Conservation (phyloP, 176 grass and related monocot species). For the Hordeum marinum region DNA sequence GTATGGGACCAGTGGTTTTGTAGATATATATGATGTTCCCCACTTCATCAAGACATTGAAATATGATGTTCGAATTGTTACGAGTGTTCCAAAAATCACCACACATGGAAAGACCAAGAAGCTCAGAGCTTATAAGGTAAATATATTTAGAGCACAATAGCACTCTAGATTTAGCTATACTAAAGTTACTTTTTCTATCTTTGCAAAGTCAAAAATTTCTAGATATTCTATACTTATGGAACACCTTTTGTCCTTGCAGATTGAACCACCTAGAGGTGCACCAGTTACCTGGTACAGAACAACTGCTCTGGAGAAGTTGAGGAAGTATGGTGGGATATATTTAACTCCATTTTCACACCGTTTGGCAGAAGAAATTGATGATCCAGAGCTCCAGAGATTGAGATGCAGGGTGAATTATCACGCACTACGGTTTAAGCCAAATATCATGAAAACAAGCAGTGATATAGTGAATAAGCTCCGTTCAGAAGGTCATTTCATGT, state of each 20-base stretch:
- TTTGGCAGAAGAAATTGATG: slow-evolving; percentile 81
- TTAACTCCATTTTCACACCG: slow-evolving; percentile 99
- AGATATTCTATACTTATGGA: background rate
- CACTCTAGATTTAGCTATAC: background rate
- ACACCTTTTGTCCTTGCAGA: slow-evolving; percentile 40
- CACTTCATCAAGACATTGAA: slow-evolving; percentile 89
- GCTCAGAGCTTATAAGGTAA: slow-evolving; percentile 75
- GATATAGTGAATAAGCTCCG: slow-evolving; percentile 93
- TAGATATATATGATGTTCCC: slow-evolving; percentile 97
- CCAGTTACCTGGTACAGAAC: slow-evolving; percentile 90
- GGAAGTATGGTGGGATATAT: slow-evolving; percentile 83
- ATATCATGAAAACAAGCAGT: slow-evolving; percentile 88
- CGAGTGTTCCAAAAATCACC: slow-evolving; percentile 65
- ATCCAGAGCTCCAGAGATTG: slow-evolving; percentile 89
- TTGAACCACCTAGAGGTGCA: slow-evolving; percentile 93
- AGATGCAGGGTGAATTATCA: slow-evolving; percentile 99
- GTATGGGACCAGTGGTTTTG: slow-evolving; percentile 70
- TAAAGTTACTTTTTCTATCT: background rate
- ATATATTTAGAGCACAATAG: slow-evolving; percentile 2
- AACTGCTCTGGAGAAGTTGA: slow-evolving; percentile 86
- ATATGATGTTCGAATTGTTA: slow-evolving; percentile 83
- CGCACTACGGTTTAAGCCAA: slow-evolving; percentile 83
- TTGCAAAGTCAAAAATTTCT: background rate
- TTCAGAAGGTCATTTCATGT: slow-evolving; percentile 85
- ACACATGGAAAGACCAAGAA: slow-evolving; percentile 91